Evolutionary conservation across 768 basidiomycete genomes (phyloP).

Genomic region (Boletus subparvulus): DNA sequence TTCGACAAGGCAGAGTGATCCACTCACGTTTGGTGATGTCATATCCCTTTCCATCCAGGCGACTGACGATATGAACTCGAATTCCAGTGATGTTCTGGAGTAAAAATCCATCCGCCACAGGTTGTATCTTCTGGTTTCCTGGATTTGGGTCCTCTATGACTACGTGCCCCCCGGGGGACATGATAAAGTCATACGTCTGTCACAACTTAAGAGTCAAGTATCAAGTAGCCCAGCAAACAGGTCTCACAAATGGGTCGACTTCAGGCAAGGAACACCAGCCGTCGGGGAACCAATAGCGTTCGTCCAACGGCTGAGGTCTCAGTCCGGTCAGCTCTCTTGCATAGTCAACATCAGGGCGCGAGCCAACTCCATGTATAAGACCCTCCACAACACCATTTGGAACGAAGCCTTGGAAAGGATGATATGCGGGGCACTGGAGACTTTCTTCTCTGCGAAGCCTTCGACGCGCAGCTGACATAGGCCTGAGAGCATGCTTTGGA

Average conservation of each 20-base stretch:
- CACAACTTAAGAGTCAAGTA: background rate
- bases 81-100: conserved; percentile 78
- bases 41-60: conserved; percentile 82
- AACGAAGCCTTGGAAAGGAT: conserved; percentile 38
- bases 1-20: background rate
- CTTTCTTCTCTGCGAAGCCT: conserved; percentile 61
- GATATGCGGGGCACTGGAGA: conserved; percentile 75
- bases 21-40: conserved; percentile 78
- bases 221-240: background rate
- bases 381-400: conserved; percentile 39
- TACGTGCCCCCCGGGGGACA: conserved; percentile 55
- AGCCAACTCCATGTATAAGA: conserved; percentile 66
- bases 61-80: conserved; percentile 71
- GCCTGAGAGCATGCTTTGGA: conserved; percentile 51
- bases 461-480: conserved; percentile 56
- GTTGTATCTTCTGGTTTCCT: conserved; percentile 58
- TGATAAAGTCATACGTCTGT: conserved; percentile 80
- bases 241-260: conserved; percentile 65
- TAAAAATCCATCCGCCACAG: conserved; percentile 67
- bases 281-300: conserved; percentile 58
- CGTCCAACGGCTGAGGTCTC: conserved; percentile 47
- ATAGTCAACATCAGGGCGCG: conserved; percentile 78
- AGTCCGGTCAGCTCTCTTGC: conserved; percentile 67
- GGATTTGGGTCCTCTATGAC: conserved; percentile 72
- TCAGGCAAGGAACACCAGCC: conserved; percentile 78